Conservation (phyloP, 2,329 filamentous ascomycete species). For the Colletotrichum chlorophyti region DNA sequence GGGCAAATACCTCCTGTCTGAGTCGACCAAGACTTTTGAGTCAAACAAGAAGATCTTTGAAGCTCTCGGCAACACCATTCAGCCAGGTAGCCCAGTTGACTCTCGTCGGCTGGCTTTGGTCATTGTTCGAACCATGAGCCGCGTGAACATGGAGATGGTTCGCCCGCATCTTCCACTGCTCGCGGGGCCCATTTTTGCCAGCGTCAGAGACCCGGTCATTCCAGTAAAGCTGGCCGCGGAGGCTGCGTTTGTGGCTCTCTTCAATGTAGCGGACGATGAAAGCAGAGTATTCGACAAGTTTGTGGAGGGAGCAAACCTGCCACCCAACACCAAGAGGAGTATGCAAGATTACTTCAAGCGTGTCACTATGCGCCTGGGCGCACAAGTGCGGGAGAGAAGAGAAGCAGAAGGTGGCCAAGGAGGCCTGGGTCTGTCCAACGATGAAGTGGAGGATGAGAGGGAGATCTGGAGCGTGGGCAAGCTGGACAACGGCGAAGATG, state of each 20-base stretch:
- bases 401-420: conserved; percentile 92
- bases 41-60: conserved; percentile 81
- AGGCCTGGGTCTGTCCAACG: conserved; percentile 83
- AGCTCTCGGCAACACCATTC: conserved; percentile 75
- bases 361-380: conserved; percentile 83
- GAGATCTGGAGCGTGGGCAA: conserved; percentile 96
- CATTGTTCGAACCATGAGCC: conserved; percentile 83
- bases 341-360: conserved; percentile 99
- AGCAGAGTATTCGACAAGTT: conserved; percentile 89
- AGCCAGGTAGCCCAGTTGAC: conserved; percentile 80
- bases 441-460: conserved; percentile 92
- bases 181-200: conserved; percentile 85
- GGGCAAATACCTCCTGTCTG: conserved; percentile 84
- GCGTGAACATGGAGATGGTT: conserved; percentile 79
- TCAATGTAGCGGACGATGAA: conserved; percentile 89
- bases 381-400: conserved; percentile 84
- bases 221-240: conserved; percentile 96
- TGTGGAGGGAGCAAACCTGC: conserved; percentile 73
- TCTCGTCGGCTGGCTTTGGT: conserved; percentile 87
- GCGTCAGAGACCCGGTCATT: conserved; percentile 89
- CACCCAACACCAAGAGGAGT: conserved; percentile 78
- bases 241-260: conserved; percentile 90
- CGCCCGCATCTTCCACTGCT: conserved; percentile 82
- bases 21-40: conserved; percentile 75
- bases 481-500: conserved; percentile 76